These are phyloP conservation scores for Candida montana DNA, from an alignment of 805 yeast genomes.

Conservation along the genomic window DNA sequence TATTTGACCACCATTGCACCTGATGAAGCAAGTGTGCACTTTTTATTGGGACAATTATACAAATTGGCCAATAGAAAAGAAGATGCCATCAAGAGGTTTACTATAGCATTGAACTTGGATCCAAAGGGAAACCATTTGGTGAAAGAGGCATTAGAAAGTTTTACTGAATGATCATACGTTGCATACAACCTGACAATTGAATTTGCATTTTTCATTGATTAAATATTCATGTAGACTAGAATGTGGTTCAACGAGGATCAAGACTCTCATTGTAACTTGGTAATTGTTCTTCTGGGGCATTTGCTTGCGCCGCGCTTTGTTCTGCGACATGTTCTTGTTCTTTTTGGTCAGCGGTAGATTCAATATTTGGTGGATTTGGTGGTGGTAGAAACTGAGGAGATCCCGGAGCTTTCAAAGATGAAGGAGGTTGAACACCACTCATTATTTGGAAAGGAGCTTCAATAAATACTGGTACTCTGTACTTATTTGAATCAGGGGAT, in stretches of 20 bases:
- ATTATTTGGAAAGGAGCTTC: background rate
- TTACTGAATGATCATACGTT: slow-evolving; percentile 12
- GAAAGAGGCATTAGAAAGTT: slow-evolving; percentile 70
- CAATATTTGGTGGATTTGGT: background rate
- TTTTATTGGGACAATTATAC: slow-evolving; percentile 80
- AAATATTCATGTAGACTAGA: no score
- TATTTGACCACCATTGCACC: slow-evolving; percentile 74
- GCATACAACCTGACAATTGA: no score
- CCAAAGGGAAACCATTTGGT: slow-evolving; percentile 88
- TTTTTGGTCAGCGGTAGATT: background rate
- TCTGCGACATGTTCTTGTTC: background rate
- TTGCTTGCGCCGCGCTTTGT: background rate
- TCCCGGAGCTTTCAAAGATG: background rate
- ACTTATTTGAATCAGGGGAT: background rate
- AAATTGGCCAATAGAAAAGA: slow-evolving; percentile 66
- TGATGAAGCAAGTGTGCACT: slow-evolving; percentile 92
- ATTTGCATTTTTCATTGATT: no score
- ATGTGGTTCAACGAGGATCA: background rate
- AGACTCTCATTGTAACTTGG: slow-evolving; percentile 11
- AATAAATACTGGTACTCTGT: background rate
- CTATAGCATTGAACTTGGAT: slow-evolving; percentile 84
- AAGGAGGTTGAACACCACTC: slow-evolving; percentile 1
- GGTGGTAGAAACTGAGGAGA: no score
- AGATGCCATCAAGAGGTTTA: slow-evolving; percentile 79
- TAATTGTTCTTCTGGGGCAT: slow-evolving; percentile 4